Conservation (phyloP, 2,329 filamentous ascomycete species). For the Emericellopsis cladophorae region DNA sequence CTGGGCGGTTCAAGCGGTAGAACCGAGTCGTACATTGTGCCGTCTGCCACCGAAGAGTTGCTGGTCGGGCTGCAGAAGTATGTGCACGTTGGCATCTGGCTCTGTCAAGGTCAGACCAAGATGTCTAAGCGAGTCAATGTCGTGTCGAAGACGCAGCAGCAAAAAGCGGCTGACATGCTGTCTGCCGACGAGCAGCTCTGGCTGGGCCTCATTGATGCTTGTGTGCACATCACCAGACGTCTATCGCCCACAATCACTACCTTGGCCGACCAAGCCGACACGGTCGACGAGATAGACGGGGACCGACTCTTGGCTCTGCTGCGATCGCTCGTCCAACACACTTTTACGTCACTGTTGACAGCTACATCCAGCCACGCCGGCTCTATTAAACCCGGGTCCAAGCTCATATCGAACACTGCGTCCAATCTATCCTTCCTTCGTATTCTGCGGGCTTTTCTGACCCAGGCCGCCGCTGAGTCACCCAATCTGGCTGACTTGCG, state of each 20-base stretch:
- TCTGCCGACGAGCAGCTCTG: slow-evolving; percentile 43
- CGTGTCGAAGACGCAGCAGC: slow-evolving; percentile 39
- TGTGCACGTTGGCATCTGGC: slow-evolving; percentile 84
- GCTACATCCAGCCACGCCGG: slow-evolving; percentile 47
- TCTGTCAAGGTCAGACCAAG: slow-evolving; percentile 78
- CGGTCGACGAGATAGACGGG: slow-evolving; percentile 29
- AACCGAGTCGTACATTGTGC: slow-evolving; percentile 25
- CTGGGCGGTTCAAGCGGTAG: slow-evolving; percentile 41
- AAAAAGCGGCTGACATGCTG: slow-evolving; percentile 27
- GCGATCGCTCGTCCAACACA: slow-evolving; percentile 73
- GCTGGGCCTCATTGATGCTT: slow-evolving; percentile 47
- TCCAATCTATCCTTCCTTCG: slow-evolving; percentile 70
- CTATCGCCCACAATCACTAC: slow-evolving; percentile 42
- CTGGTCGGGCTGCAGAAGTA: slow-evolving; percentile 78
- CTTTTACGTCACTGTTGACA: slow-evolving; percentile 75
- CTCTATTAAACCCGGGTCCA: slow-evolving; percentile 15
- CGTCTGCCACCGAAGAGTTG: slow-evolving; percentile 59
- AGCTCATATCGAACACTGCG: slow-evolving; percentile 23
- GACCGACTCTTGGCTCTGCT: slow-evolving; percentile 54
- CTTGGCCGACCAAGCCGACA: slow-evolving; percentile 11
- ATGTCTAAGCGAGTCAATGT: slow-evolving; percentile 29
- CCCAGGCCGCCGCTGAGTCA: slow-evolving; percentile 66
- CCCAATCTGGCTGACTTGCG: slow-evolving; percentile 82
- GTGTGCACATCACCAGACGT: slow-evolving; percentile 51
- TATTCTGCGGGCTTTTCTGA: slow-evolving; percentile 79